A percentile compares a stretch with the other conserved stretches of the same genome.
Evolutionary conservation across 164 flowering plant genomes (phyloP).

Genomic region (Santalum album): DNA sequence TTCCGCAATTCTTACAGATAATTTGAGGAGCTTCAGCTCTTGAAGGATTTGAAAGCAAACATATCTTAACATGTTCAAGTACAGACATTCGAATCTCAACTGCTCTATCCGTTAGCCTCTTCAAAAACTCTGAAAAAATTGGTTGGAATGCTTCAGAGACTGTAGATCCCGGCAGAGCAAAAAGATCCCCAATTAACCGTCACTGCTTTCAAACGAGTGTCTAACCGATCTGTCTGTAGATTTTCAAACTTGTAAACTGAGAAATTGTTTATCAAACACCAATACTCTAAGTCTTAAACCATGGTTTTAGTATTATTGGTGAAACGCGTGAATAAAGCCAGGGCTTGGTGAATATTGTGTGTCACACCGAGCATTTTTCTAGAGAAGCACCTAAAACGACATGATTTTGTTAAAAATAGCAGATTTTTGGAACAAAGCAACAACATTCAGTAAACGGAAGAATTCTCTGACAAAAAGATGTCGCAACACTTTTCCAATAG

Average conservation of each 20-base stretch:
- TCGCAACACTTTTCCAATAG: no score
- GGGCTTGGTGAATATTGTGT: no score
- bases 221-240: slow-evolving; percentile 72
- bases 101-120: slow-evolving; percentile 84
- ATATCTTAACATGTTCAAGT: slow-evolving; percentile 58
- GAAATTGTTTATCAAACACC: slow-evolving; percentile 5
- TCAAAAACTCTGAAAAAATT: slow-evolving; percentile 73
- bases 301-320: no score
- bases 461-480: no score
- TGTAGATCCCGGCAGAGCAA: slow-evolving; percentile 52
- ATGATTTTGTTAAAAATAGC: no score
- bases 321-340: no score
- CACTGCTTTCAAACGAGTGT: slow-evolving; percentile 73
- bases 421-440: no score
- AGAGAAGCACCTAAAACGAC: no score
- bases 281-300: neutral
- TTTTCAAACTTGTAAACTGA: slow-evolving; percentile 6
- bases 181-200: slow-evolving; percentile 71
- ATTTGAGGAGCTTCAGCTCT: slow-evolving; percentile 78
- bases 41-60: slow-evolving; percentile 62
- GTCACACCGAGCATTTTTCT: no score
- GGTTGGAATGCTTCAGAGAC: slow-evolving; percentile 69
- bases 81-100: slow-evolving; percentile 80
- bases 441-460: no score
- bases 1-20: slow-evolving; percentile 37